Evolutionary conservation across 192 early-diverging fungal genomes (phyloP), one percentile per base, ranked within the genome.

Genomic region (Coemansia sp.): DNA sequence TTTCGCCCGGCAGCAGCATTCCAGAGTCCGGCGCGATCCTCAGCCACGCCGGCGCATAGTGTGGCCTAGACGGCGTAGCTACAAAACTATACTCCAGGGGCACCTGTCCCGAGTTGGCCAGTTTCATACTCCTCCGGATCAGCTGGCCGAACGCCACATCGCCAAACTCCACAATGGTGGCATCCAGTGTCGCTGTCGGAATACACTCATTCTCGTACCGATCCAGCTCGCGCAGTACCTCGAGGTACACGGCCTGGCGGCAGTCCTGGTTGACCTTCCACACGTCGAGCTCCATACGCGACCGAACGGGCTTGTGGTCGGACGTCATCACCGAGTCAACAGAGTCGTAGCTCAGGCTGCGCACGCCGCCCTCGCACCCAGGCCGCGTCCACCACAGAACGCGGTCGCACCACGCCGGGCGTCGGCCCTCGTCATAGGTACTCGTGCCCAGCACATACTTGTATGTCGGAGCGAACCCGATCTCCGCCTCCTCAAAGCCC

Each of bases 351-450:
- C 57, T 65, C 33, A 15, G 15, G 67, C 76, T 70, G 3, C 29
- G 61, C 15, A 83, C 49, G 18, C 80, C 80, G 15, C 57, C 76
- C 27, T 78, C 76, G 71, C 73, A 78, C 1, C 76, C 81, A 0
- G 81, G 74, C 12, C 87, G 89, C 31, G 91, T 92, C 70, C 89
- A 89, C 93, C 93, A 98, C 46, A 98, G 80, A 29, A 99, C 90
- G 36, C 97, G 90, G 73, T 99, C 97, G 69, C 94, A 96, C 89
- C 95, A 99, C 2, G 95, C 90, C 16, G 97, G 97, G 5, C 90
- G 80, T 34, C 97, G 87, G 87, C 89, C 92, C 1, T 90, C 89
- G 74, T 99, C 96, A 74, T 91, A 98, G 10, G 68, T 80, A 52
- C 75, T 80, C 0, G 93, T 97, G 0, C 96, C 95, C 54, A 93